Evolutionary conservation across 2,329 filamentous ascomycete species (phyloP).

Genomic region (Pestalotiopsis sp.): DNA sequence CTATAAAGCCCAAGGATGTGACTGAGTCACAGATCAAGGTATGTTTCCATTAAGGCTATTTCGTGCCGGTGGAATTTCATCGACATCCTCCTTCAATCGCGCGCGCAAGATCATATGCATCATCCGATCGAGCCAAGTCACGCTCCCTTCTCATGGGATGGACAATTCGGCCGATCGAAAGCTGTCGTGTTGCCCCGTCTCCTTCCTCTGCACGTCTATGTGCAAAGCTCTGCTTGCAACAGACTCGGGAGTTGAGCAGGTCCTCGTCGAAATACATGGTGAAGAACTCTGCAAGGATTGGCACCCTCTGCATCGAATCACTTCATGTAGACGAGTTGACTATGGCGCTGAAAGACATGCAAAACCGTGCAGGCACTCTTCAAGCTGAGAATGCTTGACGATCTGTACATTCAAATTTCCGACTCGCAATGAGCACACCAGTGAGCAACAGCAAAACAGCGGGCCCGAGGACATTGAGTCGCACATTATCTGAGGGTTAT

Average conservation of each 20-base stretch:
- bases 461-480: neutral
- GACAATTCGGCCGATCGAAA: constrained; percentile 16
- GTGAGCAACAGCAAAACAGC: constrained; percentile 41
- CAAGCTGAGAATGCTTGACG: constrained; percentile 14
- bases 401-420: constrained; percentile 16
- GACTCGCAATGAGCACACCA: constrained; percentile 48
- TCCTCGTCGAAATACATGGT: constrained; percentile 39
- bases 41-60: constrained; percentile 88
- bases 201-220: constrained; percentile 35
- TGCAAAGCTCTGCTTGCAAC: constrained; percentile 13
- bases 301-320: constrained; percentile 39
- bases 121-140: constrained; percentile 23
- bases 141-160: constrained; percentile 17
- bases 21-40: constrained; percentile 98
- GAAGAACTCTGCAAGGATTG: constrained; percentile 51
- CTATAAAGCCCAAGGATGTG: constrained; percentile 83
- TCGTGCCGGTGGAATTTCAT: constrained; percentile 69
- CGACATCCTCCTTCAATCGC: constrained; percentile 52
- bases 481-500: neutral
- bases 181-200: constrained; percentile 33
- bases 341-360: constrained; percentile 24
- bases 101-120: constrained; percentile 25
- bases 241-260: constrained; percentile 58
- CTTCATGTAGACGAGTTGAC: constrained; percentile 27
- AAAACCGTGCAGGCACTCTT: constrained; percentile 19